Evolutionary conservation across 495 filamentous ascomycete genomes (phyloP).

Genomic region (Platismatia glauca): DNA sequence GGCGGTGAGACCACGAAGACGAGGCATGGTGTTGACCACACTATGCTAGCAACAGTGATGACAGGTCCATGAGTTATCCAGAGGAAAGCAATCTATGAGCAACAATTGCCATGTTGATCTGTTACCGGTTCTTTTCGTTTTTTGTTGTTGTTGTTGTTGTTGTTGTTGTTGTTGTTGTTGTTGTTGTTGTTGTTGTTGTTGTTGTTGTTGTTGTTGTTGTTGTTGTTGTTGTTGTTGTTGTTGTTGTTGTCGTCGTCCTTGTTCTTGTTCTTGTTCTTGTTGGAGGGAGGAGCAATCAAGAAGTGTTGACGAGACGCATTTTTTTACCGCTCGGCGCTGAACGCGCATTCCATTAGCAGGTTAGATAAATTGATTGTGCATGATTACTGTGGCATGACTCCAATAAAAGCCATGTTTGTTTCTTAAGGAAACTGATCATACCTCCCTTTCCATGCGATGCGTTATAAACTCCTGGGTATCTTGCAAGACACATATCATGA

Average conservation of each 20-base stretch:
- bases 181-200: no score
- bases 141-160: no score
- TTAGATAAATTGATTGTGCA: not conserved
- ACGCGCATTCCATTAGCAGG: not conserved
- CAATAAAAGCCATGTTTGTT: not conserved
- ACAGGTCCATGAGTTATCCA: not conserved
- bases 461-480: constrained; percentile 5
- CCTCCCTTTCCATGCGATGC: constrained; percentile 2
- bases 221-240: no score
- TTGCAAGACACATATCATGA: not conserved
- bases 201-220: no score
- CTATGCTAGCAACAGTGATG: not conserved
- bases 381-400: not conserved
- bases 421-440: not conserved
- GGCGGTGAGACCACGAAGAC: constrained; percentile 19
- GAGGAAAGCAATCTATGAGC: not conserved
- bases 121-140: no score
- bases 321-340: not conserved
- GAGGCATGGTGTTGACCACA: constrained; percentile 21
- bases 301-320: not conserved
- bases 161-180: no score
- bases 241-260: no score
- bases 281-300: not conserved
- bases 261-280: not conserved
- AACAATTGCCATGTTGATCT: not conserved